A percentile compares a stretch with the other conserved stretches of the same genome.
Evolutionary conservation across 768 basidiomycete genomes (phyloP).

Genomic region (Chalciporus piperatus): DNA sequence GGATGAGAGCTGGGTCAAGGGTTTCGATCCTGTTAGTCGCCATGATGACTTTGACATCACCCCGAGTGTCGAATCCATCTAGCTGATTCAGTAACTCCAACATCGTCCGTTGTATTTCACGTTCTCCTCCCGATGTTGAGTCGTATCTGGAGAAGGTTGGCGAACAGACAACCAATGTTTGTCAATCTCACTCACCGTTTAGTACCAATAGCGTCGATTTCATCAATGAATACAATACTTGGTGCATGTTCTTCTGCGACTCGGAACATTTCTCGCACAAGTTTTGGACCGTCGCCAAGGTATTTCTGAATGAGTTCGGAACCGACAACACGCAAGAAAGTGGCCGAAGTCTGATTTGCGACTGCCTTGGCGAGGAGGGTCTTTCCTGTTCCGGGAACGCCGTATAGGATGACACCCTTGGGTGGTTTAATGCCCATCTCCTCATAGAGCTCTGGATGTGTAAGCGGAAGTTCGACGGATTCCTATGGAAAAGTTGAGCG

Average conservation of each 20-base stretch:
- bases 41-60: conserved; percentile 99
- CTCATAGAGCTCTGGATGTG: conserved; percentile 97
- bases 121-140: conserved; percentile 97
- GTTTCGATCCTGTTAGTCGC: conserved; percentile 98
- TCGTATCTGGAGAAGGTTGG: conserved; percentile 65
- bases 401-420: conserved; percentile 98
- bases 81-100: conserved; percentile 97
- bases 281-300: conserved; percentile 96
- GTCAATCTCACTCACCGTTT: conserved; percentile 67
- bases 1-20: conserved; percentile 95
- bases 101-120: conserved; percentile 99
- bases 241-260: conserved; percentile 98
- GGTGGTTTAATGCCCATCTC: conserved; percentile 99
- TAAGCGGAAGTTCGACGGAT: conserved; percentile 95
- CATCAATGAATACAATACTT: conserved; percentile 99
- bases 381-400: conserved; percentile 98
- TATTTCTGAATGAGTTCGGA: conserved; percentile 99
- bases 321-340: conserved; percentile 95
- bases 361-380: conserved; percentile 97
- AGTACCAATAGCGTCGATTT: conserved; percentile 97
- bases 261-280: conserved; percentile 95
- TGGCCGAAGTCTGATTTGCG: conserved; percentile 97
- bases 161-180: conserved; percentile 3
- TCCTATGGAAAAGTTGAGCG: conserved; percentile 49
- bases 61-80: conserved; percentile 98